These are phyloP conservation scores for Penicillium sp. DNA, from an alignment of 2,329 filamentous ascomycete genomes.

Conservation along the genomic window DNA sequence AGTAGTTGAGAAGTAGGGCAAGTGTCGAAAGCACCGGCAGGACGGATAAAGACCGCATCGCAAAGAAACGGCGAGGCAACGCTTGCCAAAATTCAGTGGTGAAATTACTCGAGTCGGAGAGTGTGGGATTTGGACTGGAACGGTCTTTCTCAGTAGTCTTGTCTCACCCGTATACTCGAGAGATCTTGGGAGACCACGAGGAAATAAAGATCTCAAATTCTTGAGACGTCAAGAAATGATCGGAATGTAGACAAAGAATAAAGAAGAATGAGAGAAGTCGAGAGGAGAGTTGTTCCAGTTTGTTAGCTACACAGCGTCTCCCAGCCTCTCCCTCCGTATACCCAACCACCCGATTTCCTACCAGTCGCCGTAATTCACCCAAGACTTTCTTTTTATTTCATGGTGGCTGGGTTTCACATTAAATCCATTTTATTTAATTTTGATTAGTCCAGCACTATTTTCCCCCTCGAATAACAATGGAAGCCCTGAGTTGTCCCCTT, in stretches of 20 bases:
- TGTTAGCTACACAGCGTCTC: constrained; percentile 17
- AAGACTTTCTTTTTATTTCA: not conserved
- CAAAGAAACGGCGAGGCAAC: constrained; percentile 14
- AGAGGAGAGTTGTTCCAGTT: constrained; percentile 16
- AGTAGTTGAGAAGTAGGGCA: constrained; percentile 25
- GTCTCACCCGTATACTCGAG: constrained; percentile 13
- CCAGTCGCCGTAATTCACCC: constrained; percentile 13
- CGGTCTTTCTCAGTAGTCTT: not conserved
- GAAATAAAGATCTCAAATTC: constrained; percentile 6
- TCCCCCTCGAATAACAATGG: not conserved
- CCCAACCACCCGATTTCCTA: constrained; percentile 40
- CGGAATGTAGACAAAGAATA: constrained; percentile 19
- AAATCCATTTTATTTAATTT: not conserved
- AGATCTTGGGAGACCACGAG: constrained; percentile 15
- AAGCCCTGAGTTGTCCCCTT: not conserved
- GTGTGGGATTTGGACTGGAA: not conserved
- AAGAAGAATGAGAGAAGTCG: constrained; percentile 15
- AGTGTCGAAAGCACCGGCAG: constrained; percentile 31
- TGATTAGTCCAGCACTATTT: not conserved
- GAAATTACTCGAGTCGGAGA: not conserved
- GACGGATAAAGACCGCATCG: constrained; percentile 33
- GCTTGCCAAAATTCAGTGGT: not conserved
- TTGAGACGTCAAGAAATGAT: constrained; percentile 5
- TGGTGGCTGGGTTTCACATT: constrained; percentile 25
- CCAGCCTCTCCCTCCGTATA: constrained; percentile 34